Evolutionary conservation across 2,329 filamentous ascomycete species (phyloP), one percentile per base, ranked within the genome.

Genomic region (Calonectria multiphialidica): DNA sequence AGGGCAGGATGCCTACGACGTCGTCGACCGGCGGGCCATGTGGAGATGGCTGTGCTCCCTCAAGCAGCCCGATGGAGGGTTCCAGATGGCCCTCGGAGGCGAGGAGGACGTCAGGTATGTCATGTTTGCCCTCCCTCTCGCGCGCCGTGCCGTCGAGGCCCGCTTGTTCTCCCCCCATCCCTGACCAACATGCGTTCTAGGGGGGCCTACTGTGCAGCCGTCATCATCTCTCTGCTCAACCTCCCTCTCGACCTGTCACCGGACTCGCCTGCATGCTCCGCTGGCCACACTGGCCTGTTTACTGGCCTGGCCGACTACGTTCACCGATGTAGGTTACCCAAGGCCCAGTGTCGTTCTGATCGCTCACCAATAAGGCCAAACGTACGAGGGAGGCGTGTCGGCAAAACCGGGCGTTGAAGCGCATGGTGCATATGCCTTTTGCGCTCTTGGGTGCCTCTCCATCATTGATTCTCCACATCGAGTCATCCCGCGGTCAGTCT

Each of bases 371-470:
- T 73, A 67, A 95, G 93, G 94, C 82, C 96, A 98, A 88, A 97
- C 95, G 13, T 98, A 93, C 83, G 97, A 99, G 86, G 97, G 97
- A 75, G 97, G 97, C 61, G 95, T 99, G 77, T 96, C 94, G 75
- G 93, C 92, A 68, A 93, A 93, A 75, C 97, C 96, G 65, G 93
- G 93, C 72, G 92, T 93, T 75, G 97, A 99, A 88, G 97, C 96
- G 67, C 97, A 99, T 85, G 97, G 97, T 73, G 97, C 95, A 75
- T 99, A 98, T 86, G 95, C 96, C 30, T 98, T 98, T 84, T 98
- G 96, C 84, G 96, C 94, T 68, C 87, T 99, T 71, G 97, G 93
- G 68, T 97, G 95, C 84, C 90, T 99, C 67, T 93, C 94, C 79
- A 94, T 98, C 75, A 86, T 98, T 59, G 95, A 94, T 80, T 88